phyloP scores from a whole-genome alignment of 176 grass and related monocot species.

The Sorghum bicolor region Sorghum_bicolor_NCBIv3 NC_012870.2:73536001-73536500 shows the following conservation, averaged over 20 bases:
- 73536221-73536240: not conserved
- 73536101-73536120: not conserved
- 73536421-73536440: slow-evolving; percentile 3
- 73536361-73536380: not conserved
- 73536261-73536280: not conserved
- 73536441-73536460: not conserved
- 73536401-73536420: not conserved
- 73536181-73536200: not conserved
- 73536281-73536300: not conserved
- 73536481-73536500: not conserved
- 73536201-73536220: not conserved
- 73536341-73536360: not conserved
- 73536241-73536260: not conserved
- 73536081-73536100: not conserved
- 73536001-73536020: not conserved
- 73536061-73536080: not conserved
- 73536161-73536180: not conserved
- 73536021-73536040: not conserved
- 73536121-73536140: not conserved
- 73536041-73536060: not conserved
- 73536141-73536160: not conserved
- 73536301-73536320: not conserved
- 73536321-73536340: not conserved
- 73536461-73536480: not conserved
- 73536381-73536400: not conserved